Conservation (phyloP, 257 asterid genomes). For the Nicotiana undulata region DNA sequence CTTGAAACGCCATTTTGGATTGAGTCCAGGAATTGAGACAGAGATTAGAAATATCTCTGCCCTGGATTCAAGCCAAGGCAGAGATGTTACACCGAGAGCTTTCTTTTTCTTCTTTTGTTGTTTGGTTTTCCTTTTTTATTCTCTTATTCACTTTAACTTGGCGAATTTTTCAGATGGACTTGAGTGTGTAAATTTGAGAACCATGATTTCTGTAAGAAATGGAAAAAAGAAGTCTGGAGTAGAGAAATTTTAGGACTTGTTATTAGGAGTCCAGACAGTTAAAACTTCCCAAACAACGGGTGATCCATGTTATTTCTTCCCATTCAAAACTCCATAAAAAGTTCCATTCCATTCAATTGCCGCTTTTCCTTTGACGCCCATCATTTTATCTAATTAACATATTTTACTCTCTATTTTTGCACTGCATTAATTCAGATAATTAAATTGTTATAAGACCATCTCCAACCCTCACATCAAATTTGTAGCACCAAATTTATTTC, state of each 20-base stretch:
- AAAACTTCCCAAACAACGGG: constrained; percentile 8
- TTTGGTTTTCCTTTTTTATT: background rate
- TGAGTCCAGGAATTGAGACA: background rate
- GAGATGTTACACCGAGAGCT: constrained; percentile 17
- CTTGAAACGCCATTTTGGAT: constrained; percentile 77
- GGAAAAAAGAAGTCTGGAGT: constrained; percentile 23
- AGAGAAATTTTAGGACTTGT: constrained; percentile 47
- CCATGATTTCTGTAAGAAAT: constrained; percentile 8
- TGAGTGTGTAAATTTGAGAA: constrained; percentile 11
- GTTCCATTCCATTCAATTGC: background rate
- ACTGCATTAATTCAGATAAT: background rate
- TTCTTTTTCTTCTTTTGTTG: background rate
- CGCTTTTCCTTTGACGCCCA: background rate
- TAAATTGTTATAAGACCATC: background rate
- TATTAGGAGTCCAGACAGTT: constrained; percentile 14
- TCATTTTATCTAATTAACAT: background rate
- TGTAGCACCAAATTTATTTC: too few species aligned
- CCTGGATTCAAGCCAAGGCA: constrained; percentile 66
- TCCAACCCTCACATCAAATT: too few species aligned
- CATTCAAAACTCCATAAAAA: constrained; percentile 2
- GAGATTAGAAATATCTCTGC: constrained; percentile 28
- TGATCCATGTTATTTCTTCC: constrained; percentile 5
- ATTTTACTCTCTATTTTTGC: background rate
- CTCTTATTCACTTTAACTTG: background rate
- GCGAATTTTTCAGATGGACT: constrained; percentile 7